Evolutionary conservation across 768 basidiomycete genomes (phyloP), one percentile per base, ranked within the genome.

Genomic region (Scleroderma bovista): DNA sequence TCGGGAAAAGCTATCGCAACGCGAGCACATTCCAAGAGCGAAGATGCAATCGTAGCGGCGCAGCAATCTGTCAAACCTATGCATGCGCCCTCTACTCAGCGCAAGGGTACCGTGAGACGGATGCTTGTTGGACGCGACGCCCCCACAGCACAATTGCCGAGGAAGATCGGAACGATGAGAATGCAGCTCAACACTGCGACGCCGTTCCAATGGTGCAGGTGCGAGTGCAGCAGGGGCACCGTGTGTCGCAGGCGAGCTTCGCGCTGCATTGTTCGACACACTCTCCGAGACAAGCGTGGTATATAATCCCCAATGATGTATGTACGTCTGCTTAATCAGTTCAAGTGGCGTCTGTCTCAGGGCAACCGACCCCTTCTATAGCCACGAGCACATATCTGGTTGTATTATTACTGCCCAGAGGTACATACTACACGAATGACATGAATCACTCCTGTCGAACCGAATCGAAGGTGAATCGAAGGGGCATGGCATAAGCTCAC

Each of bases 251-350:
- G 89, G 93, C 46, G 91, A 94, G 67, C 91, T 96, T 75, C 80
- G 83, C 57, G 69, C 83, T 0, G 89, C 93, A 5, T 75, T 96
- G 15, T 88, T 97, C 56, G 81, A 87, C 55, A 93, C 92, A 1
- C 72, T 97, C 22, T 84, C 87, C 47, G 93, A 96, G 58, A 88
- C 88, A 93, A 69, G 72, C 81, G 2, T 97, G 93, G 93, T 87
- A 84, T 58, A 69, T 98, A 57, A 93, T 88, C 64, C 93, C 94
- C 4, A 99, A 98, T 62, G 93, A 97, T 69, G 85, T 91, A 97
- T 69, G 85, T 91, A 20, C 95, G 95, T 62, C 70, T 97, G 19
- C 93, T 93, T 34, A 91, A 93, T 63, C 94, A 97, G 64, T 72
- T 97, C 46, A 96, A 98, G 71, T n/a, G n/a, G n/a, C n/a, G n/a